Percentiles rank a stretch among this genome's conserved stretches.
Evolutionary conservation across 352 stramenopile species (phyloP).

Genomic region (Pilasporangium apinafurcum): DNA sequence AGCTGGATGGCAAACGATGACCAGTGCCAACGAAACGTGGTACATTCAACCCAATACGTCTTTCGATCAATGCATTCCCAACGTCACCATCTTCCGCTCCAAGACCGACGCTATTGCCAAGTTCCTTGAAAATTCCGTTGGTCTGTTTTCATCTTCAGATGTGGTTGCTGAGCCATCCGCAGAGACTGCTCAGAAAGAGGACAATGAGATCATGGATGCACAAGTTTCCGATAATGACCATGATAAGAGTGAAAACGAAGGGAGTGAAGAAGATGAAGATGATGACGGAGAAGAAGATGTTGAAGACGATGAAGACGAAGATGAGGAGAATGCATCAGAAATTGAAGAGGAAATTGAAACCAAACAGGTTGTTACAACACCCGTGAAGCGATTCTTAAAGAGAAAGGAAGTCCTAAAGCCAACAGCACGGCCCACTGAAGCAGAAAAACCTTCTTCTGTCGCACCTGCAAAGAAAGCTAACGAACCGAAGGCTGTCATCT

Average conservation of each 20-base stretch:
- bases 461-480: no score
- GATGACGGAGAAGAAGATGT: conserved; percentile 2
- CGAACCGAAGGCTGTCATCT: neutral
- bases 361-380: neutral
- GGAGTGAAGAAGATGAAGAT: neutral
- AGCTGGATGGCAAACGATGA: conserved; percentile 56
- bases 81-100: conserved; percentile 68
- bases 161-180: neutral
- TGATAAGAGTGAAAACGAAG: neutral
- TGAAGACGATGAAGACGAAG: conserved; percentile 5
- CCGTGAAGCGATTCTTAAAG: neutral
- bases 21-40: conserved; percentile 34
- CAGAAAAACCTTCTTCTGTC: no score
- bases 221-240: conserved; percentile 4
- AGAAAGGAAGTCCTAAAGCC: neutral
- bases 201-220: conserved; percentile 13
- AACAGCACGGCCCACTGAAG: no score
- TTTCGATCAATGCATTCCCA: conserved; percentile 65
- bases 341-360: conserved; percentile 5
- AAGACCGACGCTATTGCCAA: conserved; percentile 56
- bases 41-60: conserved; percentile 59
- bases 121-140: conserved; percentile 40
- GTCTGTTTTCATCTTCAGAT: no score
- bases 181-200: neutral
- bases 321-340: conserved; percentile 1